Percentiles rank a stretch among this genome's conserved stretches.
Evolutionary conservation across 257 asterid species (phyloP).

Genomic region (Ajuga chamaepitys): DNA sequence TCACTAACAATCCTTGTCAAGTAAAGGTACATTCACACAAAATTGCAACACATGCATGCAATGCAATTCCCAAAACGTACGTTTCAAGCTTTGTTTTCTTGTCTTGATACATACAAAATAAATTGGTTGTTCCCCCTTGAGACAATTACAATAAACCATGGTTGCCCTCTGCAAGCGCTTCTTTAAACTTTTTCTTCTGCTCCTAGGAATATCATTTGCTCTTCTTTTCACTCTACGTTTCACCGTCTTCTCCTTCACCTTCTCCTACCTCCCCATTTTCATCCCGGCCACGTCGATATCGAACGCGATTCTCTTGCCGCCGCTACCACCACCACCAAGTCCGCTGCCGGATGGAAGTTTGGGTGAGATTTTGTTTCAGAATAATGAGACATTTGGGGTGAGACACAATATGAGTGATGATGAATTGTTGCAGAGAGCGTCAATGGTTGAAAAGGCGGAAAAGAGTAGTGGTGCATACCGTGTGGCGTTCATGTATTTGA

Average conservation of each 20-base stretch:
- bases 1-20: background rate
- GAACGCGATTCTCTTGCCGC: background rate
- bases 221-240: constrained; percentile 24
- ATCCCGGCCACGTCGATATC: background rate
- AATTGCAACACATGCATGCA: constrained; percentile 17
- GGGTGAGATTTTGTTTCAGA: background rate
- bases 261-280: constrained; percentile 5
- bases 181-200: constrained; percentile 27
- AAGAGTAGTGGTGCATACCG: background rate
- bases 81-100: constrained; percentile 7
- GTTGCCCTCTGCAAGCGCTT: constrained; percentile 10
- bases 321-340: background rate
- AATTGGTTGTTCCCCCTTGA: background rate
- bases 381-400: background rate
- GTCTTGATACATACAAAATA: background rate
- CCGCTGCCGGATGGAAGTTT: background rate
- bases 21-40: background rate
- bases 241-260: constrained; percentile 25
- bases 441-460: background rate
- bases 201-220: constrained; percentile 46
- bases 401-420: constrained; percentile 58
- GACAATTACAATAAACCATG: background rate
- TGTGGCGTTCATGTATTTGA: constrained; percentile 69
- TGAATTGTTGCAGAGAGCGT: constrained; percentile 44
- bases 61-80: constrained; percentile 13